A percentile compares a stretch with the other conserved stretches of the same genome.
These are phyloP conservation scores for Neofusicoccum kwambonambiense DNA, from an alignment of 2,329 filamentous ascomycete species.

Conservation along the genomic window DNA sequence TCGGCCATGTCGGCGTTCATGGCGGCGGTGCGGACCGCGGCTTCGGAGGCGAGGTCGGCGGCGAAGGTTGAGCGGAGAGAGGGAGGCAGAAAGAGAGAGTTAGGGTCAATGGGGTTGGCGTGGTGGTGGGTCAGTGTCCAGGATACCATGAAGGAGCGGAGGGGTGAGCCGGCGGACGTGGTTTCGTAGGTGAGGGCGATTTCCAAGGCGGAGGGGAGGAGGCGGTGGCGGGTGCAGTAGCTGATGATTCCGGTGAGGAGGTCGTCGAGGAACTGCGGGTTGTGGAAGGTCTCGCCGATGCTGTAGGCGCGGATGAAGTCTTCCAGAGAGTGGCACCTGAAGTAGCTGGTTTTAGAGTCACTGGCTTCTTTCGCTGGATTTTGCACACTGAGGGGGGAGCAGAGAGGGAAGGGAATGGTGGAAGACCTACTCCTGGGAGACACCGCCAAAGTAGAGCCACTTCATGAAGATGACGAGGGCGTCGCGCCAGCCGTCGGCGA, in stretches of 20 bases:
- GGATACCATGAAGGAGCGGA: background rate
- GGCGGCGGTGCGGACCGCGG: background rate
- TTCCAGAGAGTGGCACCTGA: background rate
- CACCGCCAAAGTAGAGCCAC: constrained; percentile 2
- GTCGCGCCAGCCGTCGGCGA: background rate
- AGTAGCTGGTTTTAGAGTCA: background rate
- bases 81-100: background rate
- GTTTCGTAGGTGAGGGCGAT: background rate
- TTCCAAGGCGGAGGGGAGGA: background rate
- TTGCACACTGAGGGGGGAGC: too few relatives aligned
- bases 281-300: background rate
- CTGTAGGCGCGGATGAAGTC: constrained; percentile 10
- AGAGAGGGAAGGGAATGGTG: background rate
- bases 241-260: background rate
- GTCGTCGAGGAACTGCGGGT: constrained; percentile 8
- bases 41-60: background rate
- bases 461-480: constrained; percentile 1
- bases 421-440: background rate
- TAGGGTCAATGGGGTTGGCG: background rate
- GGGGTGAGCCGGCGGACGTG: background rate
- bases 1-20: background rate
- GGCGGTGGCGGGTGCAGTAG: background rate
- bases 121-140: constrained; percentile 3
- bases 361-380: background rate
- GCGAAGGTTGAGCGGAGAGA: background rate